A percentile compares a stretch with the other conserved stretches of the same genome.
Evolutionary conservation across 495 filamentous ascomycete species (phyloP).

Genomic region (Penicillium simplicissimum): DNA sequence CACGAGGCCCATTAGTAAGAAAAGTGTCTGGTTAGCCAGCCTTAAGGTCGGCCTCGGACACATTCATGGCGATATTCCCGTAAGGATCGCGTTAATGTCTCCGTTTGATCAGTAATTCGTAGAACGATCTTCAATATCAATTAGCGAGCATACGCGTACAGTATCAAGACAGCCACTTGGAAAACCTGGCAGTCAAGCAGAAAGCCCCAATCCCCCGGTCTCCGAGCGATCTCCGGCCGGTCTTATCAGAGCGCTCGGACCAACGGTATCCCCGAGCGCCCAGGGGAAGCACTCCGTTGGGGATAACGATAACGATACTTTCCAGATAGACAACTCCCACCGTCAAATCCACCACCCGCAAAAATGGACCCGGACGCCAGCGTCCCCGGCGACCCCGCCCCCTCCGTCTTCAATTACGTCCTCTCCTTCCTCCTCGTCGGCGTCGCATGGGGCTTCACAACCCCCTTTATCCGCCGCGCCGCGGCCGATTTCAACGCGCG

Average conservation of each 20-base stretch:
- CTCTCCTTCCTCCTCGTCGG: slow-evolving; percentile 90
- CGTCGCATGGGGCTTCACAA: slow-evolving; percentile 75
- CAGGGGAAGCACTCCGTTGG: neutral
- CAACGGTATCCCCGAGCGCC: neutral
- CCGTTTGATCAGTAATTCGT: neutral
- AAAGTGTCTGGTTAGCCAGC: neutral
- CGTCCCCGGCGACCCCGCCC: slow-evolving; percentile 52
- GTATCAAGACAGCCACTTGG: no score
- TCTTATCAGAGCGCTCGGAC: slow-evolving; percentile 8
- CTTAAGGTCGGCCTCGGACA: neutral
- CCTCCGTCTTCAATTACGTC: slow-evolving; percentile 74
- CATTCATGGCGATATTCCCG: neutral
- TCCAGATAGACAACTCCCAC: neutral
- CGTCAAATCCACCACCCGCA: neutral
- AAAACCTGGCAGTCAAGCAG: neutral
- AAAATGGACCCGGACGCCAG: slow-evolving; percentile 35
- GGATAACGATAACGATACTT: no score
- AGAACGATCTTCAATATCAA: no score
- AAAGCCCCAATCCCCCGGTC: neutral
- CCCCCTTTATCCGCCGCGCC: slow-evolving; percentile 60
- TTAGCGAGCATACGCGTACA: neutral
- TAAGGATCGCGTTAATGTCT: neutral
- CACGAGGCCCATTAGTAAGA: neutral
- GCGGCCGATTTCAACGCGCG: slow-evolving; percentile 59
- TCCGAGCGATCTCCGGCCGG: neutral